Base-by-base conservation (phyloP, 257 asterid genomes). In the Lycium barbarum region DNA sequence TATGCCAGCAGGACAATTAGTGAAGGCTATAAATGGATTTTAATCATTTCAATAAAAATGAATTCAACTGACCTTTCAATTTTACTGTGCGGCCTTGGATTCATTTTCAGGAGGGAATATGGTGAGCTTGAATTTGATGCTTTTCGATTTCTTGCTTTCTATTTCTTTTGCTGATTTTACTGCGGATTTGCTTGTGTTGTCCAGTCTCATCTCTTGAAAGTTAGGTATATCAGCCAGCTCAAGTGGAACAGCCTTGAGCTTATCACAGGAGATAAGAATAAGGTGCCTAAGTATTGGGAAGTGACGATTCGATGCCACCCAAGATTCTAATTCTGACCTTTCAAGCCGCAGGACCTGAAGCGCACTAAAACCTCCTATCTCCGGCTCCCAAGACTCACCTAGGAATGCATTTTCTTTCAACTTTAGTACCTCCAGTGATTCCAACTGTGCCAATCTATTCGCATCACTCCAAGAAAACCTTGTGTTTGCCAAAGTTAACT, bases 41-140 rank as follows among this genome's bases (percentile, higher is more conserved):
- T 66, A 66, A 90, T 12, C n/a, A 12, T 66, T 12, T 66, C 73
- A 66, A 15, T 33, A 66, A 12, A 36, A 67, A 36, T 67, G 76
- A 67, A 68, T 68, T 68, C 26, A 15, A 68, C 76, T 68, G 12
- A 68, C 76, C 76, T 68, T 68, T 36, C 12, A 36, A 35, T 35
- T 13, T 36, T 22, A 35, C 22, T 36, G 74, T 67, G 49, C 0
- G n/a, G 7, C 78, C 78, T 68, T 7, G 11, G 55, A 55, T 3
- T 55, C 17, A 0, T 18, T 14, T 3, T 55, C 61, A 13, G 61
- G n/a, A 12, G 61, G 61, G n/a, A 15, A 55, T 55, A 55, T 55
- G 7, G n/a, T 4, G 61, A 55, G 61, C 61, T 55, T 55, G n/a
- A 55, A 55, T 55, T 54, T 54, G 59, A 54, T 9, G 59, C 3